Evolutionary conservation across 306 rosid genomes (phyloP), one percentile per base, ranked within the genome.

Genomic region (Chamaecrista fasciculata): DNA sequence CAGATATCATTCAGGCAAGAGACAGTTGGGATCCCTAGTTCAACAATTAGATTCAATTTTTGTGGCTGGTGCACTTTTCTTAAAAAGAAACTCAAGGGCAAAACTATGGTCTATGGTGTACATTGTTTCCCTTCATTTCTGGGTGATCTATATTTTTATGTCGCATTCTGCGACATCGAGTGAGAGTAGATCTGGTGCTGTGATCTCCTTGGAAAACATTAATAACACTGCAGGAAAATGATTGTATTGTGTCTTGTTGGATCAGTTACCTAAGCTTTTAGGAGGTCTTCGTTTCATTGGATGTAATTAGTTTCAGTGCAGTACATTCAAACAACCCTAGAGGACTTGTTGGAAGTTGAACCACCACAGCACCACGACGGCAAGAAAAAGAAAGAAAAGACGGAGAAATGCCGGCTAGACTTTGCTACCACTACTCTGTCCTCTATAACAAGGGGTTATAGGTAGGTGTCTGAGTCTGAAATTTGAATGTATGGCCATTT

Each of bases 111-210:
- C 91, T 28, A n/a, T 81, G 74, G 81, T 88, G 57, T 94, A 94
- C 86, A 76, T 94, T 62, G 67, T 86, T 16, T 89, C 91, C 81
- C 99, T 94, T 84, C 99, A 91, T 77, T 76, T 89, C 20, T 94
- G 99, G 99, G 96, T 94, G 57, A 73, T 89, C 64, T 94, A 94
- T 61, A 89, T 94, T 81, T 83, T 94, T 15, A 61, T 79, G 81
- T 91, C 95, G 42, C 86, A 83, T 71, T 85, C 96, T 53, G 70
- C 81, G 37, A 85, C 86, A 26, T 80, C 96, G 67, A 65, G 78
- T 42, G 92, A 80, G 76, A 71, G 84, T 47, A 82, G 59, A 79
- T 95, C 96, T 34, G 99, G 95, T 44, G 96, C 97, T 9, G 88
- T 81, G 67, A 44, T 91, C 67, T 95, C 99, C 44, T 75, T 91